Evolutionary conservation across 2,329 filamentous ascomycete species (phyloP), one percentile per base, ranked within the genome.

Genomic region (Xylariaceae sp.): DNA sequence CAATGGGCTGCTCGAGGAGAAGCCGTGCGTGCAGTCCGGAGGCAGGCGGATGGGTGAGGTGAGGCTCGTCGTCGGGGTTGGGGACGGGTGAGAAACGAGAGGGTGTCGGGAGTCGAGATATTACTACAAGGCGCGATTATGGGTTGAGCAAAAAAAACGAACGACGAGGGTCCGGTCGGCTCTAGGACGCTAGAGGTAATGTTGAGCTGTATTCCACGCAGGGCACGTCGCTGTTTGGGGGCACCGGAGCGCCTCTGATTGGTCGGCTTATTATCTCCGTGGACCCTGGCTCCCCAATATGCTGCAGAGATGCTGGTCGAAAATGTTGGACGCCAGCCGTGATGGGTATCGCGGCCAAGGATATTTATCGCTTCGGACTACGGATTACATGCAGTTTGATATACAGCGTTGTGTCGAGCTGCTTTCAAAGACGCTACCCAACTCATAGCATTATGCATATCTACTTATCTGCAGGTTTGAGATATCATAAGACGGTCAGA

Each of bases 111-210:
- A 47, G 40, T 44, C n/a, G 36, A 18, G 31, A 46, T 42, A 48
- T 42, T 46, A 38, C 14, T 30, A 40, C 45, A 46, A 27, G 50
- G 49, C 54, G 57, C 52, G 54, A 53, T 58, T 54, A 46, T 53
- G 51, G 56, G 54, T 55, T 54, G 55, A 57, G 57, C 51, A 61
- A 59, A 63, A 57, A 58, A 60, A 59, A 27, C 22, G 22, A 27
- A 7, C 22, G 47, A 45, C 47, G 41, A 52, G 44, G 46, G 47
- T 46, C 48, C 41, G 48, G 22, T 39, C 14, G 45, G 35, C 45
- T 38, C 36, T 31, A 27, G 45, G 45, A 40, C 43, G 30, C 45
- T 19, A 35, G 42, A 10, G 22, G 50, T 55, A 54, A 52, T 53
- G 54, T 59, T 59, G 59, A 52, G 56, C 46, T 49, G 47, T 27